Percentiles rank a stretch among this genome's conserved stretches.
Evolutionary conservation across 495 filamentous ascomycete species (phyloP).

Genomic region (Chaetomium fimeti): DNA sequence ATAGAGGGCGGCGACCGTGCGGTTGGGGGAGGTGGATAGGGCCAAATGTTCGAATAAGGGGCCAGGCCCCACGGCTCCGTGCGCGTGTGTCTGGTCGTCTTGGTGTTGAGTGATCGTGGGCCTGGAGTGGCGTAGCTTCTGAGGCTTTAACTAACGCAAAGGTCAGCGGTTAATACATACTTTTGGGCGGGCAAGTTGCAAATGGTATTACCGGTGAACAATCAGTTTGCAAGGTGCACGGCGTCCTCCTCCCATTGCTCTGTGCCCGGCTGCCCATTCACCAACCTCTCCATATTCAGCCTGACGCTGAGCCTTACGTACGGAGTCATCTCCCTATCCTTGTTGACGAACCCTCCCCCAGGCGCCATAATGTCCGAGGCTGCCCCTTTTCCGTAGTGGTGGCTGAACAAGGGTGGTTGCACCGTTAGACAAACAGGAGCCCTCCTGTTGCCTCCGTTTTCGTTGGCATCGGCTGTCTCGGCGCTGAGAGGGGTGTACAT

Average conservation of each 20-base stretch:
- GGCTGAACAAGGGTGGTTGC: constrained; percentile 50
- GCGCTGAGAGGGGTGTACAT: constrained; percentile 8
- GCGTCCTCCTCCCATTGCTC: constrained; percentile 44
- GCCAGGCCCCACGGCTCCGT: too few species aligned
- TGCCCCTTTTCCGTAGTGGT: constrained; percentile 41
- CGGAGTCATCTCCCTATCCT: constrained; percentile 43
- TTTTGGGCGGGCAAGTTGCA: neutral
- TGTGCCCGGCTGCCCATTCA: constrained; percentile 32
- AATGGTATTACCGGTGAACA: neutral
- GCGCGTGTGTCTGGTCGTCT: too few species aligned
- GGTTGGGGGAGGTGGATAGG: too few species aligned
- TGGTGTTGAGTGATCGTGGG: too few species aligned
- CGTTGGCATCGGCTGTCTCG: neutral
- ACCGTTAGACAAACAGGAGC: constrained; percentile 44
- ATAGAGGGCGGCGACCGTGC: too few species aligned
- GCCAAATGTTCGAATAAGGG: too few species aligned
- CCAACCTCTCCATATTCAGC: constrained; percentile 43
- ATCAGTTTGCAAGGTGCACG: neutral
- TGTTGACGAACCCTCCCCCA: constrained; percentile 45
- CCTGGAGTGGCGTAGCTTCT: too few species aligned
- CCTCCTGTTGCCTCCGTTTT: neutral
- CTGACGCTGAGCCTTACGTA: constrained; percentile 48
- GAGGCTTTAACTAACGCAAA: too few species aligned
- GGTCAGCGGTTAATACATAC: neutral
- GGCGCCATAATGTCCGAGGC: constrained; percentile 46